Percentiles rank a stretch among this genome's conserved stretches.
Conservation (phyloP, 139 green algal genomes). For the Pedinophyceae sp. region DNA sequence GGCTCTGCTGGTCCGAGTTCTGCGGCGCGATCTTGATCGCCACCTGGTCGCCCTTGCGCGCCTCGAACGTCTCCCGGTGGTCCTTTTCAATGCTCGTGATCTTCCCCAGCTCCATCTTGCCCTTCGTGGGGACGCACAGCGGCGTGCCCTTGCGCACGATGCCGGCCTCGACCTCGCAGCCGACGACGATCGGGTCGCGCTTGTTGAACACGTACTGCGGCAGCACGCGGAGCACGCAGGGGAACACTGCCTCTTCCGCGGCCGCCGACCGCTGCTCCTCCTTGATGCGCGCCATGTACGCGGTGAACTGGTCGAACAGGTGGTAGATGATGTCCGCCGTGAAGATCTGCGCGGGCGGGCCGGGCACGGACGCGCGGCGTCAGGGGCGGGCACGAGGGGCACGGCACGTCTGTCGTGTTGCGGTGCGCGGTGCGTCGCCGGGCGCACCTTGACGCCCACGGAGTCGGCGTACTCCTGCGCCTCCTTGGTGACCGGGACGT, state of each 20-base stretch:
- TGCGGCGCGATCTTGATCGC: conserved; percentile 91
- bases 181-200: conserved; percentile 93
- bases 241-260: conserved; percentile 79
- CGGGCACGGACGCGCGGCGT: too few relatives aligned
- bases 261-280: conserved; percentile 65
- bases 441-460: neutral
- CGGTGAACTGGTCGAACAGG: conserved; percentile 95
- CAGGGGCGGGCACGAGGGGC: too few relatives aligned
- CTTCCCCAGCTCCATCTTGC: conserved; percentile 66
- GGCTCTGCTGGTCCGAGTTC: conserved; percentile 48
- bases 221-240: conserved; percentile 41
- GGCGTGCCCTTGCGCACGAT: conserved; percentile 54
- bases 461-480: conserved; percentile 24
- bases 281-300: conserved; percentile 48
- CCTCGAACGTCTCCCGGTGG: conserved; percentile 48
- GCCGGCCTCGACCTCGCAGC: conserved; percentile 70
- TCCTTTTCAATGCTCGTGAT: conserved; percentile 89
- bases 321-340: conserved; percentile 99
- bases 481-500: conserved; percentile 72
- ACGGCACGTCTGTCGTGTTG: too few relatives aligned
- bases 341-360: conserved; percentile 90
- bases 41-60: conserved; percentile 18
- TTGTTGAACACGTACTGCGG: conserved; percentile 15
- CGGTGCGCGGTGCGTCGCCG: too few relatives aligned
- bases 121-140: conserved; percentile 43